These are phyloP conservation scores for Eruca vesicaria DNA, from an alignment of 441 rosid genomes.

Conservation along the genomic window DNA sequence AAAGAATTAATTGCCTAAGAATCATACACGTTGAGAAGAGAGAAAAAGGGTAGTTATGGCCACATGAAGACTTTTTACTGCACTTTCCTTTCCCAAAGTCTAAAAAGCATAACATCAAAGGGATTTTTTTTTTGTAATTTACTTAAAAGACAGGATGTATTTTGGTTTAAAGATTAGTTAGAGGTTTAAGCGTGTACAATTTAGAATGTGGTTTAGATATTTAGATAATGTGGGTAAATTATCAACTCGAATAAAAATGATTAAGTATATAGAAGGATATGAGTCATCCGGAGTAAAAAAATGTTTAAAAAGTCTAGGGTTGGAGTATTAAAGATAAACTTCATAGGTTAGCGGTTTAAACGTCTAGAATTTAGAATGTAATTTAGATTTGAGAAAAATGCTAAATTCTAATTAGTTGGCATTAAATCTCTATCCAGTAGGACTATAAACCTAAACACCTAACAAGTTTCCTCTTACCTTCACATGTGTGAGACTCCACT, in stretches of 20 bases:
- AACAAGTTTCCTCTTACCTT: slow-evolving; percentile 3
- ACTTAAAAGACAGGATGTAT: not conserved
- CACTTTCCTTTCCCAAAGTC: not conserved
- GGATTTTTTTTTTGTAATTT: not conserved
- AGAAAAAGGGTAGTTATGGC: not conserved
- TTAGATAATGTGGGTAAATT: not conserved
- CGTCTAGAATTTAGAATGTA: not conserved
- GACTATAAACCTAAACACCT: not conserved
- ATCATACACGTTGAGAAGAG: not conserved
- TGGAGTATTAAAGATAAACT: not conserved
- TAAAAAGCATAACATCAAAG: not conserved
- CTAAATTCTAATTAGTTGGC: not conserved
- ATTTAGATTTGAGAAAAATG: not conserved
- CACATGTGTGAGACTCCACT: slow-evolving; percentile 11
- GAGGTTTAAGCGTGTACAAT: not conserved
- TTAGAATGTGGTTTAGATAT: not conserved
- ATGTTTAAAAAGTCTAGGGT: not conserved
- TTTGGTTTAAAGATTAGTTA: not conserved
- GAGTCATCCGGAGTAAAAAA: not conserved
- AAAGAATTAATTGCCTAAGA: not conserved
- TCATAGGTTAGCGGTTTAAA: not conserved
- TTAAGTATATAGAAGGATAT: not conserved
- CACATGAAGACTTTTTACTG: not conserved
- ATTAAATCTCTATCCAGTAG: slow-evolving; percentile 14
- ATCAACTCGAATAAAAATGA: not conserved